Evolutionary conservation across 176 grass and related monocot genomes (phyloP).

Genomic region (Microstegium vimineum): DNA sequence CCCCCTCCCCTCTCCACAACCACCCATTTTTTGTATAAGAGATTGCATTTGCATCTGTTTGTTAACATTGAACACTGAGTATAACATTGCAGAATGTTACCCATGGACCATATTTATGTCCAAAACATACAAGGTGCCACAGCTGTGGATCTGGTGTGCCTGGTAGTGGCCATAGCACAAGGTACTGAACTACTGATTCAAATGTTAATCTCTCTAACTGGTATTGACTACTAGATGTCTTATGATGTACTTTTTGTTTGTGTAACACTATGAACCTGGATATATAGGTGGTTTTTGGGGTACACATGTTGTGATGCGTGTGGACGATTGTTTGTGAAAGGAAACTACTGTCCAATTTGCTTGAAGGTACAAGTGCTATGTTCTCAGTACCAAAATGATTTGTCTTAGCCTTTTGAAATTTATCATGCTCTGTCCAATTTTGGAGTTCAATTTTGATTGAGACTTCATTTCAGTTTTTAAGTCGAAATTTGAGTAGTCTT

Average conservation of each 20-base stretch:
- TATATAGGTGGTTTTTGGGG: slow-evolving; percentile 93
- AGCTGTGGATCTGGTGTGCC: slow-evolving; percentile 95
- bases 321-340: slow-evolving; percentile 97
- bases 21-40: not conserved
- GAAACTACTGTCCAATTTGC: slow-evolving; percentile 98
- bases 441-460: not conserved
- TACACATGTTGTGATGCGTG: slow-evolving; percentile 99
- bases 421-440: not conserved
- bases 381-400: not conserved
- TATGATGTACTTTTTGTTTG: not conserved
- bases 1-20: not conserved
- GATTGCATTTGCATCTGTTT: not conserved
- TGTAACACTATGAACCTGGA: slow-evolving; percentile 10
- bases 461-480: not conserved
- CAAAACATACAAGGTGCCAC: slow-evolving; percentile 97
- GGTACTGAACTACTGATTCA: slow-evolving; percentile 60
- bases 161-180: slow-evolving; percentile 97
- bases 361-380: slow-evolving; percentile 54
- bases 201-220: slow-evolving; percentile 2
- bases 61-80: slow-evolving; percentile 18
- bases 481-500: not conserved
- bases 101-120: slow-evolving; percentile 89
- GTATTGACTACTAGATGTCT: not conserved
- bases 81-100: slow-evolving; percentile 75
- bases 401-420: not conserved